These are phyloP conservation scores for Senna siamea DNA, from an alignment of 306 rosid genomes.

Conservation along the genomic window DNA sequence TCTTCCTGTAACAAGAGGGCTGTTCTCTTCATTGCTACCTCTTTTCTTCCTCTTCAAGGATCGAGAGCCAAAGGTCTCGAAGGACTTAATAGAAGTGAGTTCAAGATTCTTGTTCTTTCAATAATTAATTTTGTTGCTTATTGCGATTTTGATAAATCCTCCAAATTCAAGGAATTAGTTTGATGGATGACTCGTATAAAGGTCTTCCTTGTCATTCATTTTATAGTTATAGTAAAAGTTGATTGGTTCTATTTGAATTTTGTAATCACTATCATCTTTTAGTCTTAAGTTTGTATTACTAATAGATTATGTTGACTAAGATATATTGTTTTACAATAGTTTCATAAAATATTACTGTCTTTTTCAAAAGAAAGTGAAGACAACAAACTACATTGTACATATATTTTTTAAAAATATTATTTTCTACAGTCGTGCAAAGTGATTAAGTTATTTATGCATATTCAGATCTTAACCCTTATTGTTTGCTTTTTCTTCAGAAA, in stretches of 20 bases:
- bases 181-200: too few relatives aligned
- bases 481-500: too few relatives aligned
- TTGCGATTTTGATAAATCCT: neutral
- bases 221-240: neutral
- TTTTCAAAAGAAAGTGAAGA: slow-evolving; percentile 44
- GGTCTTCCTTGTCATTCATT: too few relatives aligned
- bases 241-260: slow-evolving; percentile 11
- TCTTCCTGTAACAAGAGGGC: slow-evolving; percentile 53
- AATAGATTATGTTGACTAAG: too few relatives aligned
- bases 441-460: too few relatives aligned
- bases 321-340: neutral
- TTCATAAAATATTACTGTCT: neutral
- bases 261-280: neutral
- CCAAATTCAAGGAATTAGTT: neutral
- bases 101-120: slow-evolving; percentile 43
- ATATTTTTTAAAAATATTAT: too few relatives aligned
- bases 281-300: too few relatives aligned
- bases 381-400: slow-evolving; percentile 35
- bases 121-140: slow-evolving; percentile 12
- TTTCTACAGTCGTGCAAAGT: too few relatives aligned
- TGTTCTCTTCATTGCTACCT: slow-evolving; percentile 58
- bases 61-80: slow-evolving; percentile 38
- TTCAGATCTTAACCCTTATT: too few relatives aligned
- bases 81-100: too few relatives aligned
- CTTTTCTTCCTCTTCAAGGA: slow-evolving; percentile 65